phyloP scores from a whole-genome alignment of 225 moss, liverwort and hornwort genomes.

The Climacium dendroides region DNA sequence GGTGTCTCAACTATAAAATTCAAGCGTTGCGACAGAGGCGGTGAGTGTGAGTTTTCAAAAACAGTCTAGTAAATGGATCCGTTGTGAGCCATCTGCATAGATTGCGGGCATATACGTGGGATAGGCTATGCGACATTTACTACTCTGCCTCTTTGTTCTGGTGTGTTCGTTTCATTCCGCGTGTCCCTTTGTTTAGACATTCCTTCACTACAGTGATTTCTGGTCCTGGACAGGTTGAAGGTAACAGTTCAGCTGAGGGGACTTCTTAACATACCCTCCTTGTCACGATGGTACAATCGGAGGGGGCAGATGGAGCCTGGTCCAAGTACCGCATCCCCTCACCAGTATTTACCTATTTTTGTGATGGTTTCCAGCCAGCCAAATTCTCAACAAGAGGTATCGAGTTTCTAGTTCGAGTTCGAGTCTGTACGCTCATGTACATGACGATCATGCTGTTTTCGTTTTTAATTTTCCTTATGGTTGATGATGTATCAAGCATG shows the following conservation, averaged over 20 bases:
- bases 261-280: conserved; percentile 17
- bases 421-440: not conserved
- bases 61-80: conserved; percentile 25
- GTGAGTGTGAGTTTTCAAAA: conserved; percentile 56
- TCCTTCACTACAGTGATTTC: not conserved
- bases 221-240: conserved; percentile 44
- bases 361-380: conserved; percentile 86
- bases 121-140: not conserved
- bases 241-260: conserved; percentile 61
- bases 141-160: not conserved
- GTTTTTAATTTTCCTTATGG: not conserved
- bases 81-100: conserved; percentile 15
- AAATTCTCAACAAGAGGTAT: conserved; percentile 60
- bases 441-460: not conserved
- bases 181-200: not conserved
- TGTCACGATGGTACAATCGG: conserved; percentile 39
- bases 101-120: not conserved
- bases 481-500: not conserved
- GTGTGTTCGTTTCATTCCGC: not conserved
- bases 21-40: conserved; percentile 58
- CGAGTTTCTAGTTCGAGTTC: not conserved
- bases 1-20: conserved; percentile 92
- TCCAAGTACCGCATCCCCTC: conserved; percentile 26
- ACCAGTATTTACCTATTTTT: conserved; percentile 53
- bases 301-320: conserved; percentile 41